Conservation (phyloP, 1,284 basidiomycete genomes). For the Ustilago hordei region DNA sequence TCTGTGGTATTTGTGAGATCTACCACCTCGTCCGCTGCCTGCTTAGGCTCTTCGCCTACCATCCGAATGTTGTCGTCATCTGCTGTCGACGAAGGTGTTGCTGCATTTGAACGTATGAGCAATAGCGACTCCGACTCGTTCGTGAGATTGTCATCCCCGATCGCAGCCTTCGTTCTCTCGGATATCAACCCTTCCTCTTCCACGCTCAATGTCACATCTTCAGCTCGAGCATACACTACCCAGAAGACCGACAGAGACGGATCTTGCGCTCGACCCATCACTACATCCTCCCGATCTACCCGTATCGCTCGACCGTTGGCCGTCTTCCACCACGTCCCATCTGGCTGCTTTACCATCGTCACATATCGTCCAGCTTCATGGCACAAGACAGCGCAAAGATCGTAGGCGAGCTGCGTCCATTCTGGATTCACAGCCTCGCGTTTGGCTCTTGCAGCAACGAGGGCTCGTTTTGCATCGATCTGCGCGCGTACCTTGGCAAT, state of each 20-base stretch:
- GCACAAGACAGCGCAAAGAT: conserved; percentile 40
- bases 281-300: conserved; percentile 29
- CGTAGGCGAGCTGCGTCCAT: conserved; percentile 44
- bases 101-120: conserved; percentile 42
- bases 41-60: background rate
- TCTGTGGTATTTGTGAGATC: background rate
- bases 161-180: conserved; percentile 24
- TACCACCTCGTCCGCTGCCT: background rate
- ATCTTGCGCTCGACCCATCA: conserved; percentile 32
- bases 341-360: conserved; percentile 35
- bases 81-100: conserved; percentile 21
- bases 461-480: conserved; percentile 33
- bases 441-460: conserved; percentile 24
- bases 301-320: conserved; percentile 10
- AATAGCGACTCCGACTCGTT: conserved; percentile 50
- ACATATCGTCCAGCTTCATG: conserved; percentile 25
- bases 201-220: conserved; percentile 1
- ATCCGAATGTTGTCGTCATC: background rate
- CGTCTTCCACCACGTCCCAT: conserved; percentile 41
- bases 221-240: conserved; percentile 31
- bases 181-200: conserved; percentile 23
- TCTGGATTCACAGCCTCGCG: conserved; percentile 39
- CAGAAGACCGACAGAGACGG: conserved; percentile 35
- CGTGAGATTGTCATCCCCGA: conserved; percentile 51
- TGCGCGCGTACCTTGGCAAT: conserved; percentile 26